Percentiles rank a stretch among this genome's conserved stretches.
Evolutionary conservation across 2,329 filamentous ascomycete genomes (phyloP).

Genomic region (Colletotrichum trifolii): DNA sequence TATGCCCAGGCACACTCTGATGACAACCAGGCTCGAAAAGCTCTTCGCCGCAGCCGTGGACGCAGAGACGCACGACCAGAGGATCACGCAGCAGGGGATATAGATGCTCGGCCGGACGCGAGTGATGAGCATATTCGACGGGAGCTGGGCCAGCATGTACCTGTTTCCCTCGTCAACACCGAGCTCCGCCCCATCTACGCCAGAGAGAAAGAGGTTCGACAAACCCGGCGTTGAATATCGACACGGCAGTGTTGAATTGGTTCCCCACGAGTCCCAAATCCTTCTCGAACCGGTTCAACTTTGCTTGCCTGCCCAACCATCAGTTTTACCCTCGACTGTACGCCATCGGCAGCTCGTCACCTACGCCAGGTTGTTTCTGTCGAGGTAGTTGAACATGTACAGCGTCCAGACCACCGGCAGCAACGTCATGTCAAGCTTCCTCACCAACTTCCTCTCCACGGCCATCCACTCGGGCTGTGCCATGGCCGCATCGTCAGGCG

Average conservation of each 20-base stretch:
- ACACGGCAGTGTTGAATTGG: constrained; percentile 33
- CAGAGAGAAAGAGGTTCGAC: not conserved
- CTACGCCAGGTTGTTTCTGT: constrained; percentile 36
- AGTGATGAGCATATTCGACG: constrained; percentile 40
- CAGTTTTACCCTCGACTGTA: not conserved
- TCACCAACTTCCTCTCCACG: constrained; percentile 36
- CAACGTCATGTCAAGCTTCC: constrained; percentile 41
- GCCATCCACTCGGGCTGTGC: constrained; percentile 25
- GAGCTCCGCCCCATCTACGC: too few relatives aligned
- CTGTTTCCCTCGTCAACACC: constrained; percentile 12
- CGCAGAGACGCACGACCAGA: constrained; percentile 36
- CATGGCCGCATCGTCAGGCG: constrained; percentile 16
- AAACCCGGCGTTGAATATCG: constrained; percentile 34
- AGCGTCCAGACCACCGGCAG: constrained; percentile 36
- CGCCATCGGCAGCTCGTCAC: not conserved
- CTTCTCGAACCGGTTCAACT: constrained; percentile 28
- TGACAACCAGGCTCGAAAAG: constrained; percentile 27
- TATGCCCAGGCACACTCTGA: constrained; percentile 24
- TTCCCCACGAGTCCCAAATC: constrained; percentile 31
- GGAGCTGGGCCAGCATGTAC: constrained; percentile 39
- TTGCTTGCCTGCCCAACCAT: constrained; percentile 26
- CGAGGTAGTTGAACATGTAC: constrained; percentile 37
- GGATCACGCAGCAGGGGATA: constrained; percentile 37
- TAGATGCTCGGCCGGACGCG: constrained; percentile 38
- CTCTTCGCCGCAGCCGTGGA: constrained; percentile 31